A percentile compares a stretch with the other conserved stretches of the same genome.
Evolutionary conservation across 1,139 yeast species (phyloP).

Genomic region (Taphrina communis): DNA sequence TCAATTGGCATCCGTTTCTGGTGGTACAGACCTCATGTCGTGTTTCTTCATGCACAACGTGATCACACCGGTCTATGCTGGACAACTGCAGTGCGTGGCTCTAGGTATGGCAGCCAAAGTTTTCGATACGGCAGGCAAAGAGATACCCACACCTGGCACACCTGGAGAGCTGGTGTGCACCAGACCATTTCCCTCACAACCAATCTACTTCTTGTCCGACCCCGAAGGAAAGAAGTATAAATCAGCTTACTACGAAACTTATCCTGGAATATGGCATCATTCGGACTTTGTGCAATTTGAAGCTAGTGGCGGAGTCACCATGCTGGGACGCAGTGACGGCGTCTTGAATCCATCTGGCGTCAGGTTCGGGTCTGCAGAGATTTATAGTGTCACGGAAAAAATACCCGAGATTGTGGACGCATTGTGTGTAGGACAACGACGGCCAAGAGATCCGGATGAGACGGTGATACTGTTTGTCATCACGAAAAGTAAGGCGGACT

Average conservation of each 20-base stretch:
- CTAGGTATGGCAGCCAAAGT: slow-evolving; percentile 47
- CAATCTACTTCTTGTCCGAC: slow-evolving; percentile 47
- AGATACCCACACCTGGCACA: slow-evolving; percentile 39
- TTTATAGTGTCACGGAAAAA: slow-evolving; percentile 46
- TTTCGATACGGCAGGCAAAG: slow-evolving; percentile 44
- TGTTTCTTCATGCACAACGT: slow-evolving; percentile 47
- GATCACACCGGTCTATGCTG: slow-evolving; percentile 46
- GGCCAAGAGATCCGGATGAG: slow-evolving; percentile 46
- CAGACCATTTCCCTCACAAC: slow-evolving; percentile 47
- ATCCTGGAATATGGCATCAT: slow-evolving; percentile 47
- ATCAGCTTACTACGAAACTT: slow-evolving; percentile 45
- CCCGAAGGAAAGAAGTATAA: slow-evolving; percentile 43
- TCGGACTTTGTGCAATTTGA: slow-evolving; percentile 47
- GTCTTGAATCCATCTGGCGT: slow-evolving; percentile 47
- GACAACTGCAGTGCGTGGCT: slow-evolving; percentile 47
- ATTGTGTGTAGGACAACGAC: slow-evolving; percentile 46
- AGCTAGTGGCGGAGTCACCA: slow-evolving; percentile 45
- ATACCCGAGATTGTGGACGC: slow-evolving; percentile 46
- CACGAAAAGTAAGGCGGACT: slow-evolving; percentile 36
- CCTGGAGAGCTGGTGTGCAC: slow-evolving; percentile 47
- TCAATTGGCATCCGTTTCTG: slow-evolving; percentile 46
- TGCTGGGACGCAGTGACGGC: slow-evolving; percentile 48
- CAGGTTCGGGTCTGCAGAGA: slow-evolving; percentile 47
- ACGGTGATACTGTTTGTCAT: slow-evolving; percentile 46
- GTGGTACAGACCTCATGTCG: slow-evolving; percentile 47